Conservation (phyloP, 2,329 filamentous ascomycete species). For the Aphanocladium album region DNA sequence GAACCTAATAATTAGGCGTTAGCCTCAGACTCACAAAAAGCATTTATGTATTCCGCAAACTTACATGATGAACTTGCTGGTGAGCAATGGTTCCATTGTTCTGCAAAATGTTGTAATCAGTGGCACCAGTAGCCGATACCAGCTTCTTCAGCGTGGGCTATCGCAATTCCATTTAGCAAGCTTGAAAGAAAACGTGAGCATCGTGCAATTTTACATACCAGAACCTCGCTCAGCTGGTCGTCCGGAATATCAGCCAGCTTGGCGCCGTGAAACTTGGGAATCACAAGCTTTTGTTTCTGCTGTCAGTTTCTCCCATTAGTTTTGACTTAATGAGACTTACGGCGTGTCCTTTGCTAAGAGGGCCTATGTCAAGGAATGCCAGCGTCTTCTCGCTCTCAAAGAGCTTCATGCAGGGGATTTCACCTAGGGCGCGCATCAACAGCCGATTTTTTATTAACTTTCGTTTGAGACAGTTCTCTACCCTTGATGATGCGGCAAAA, state of each 20-base stretch:
- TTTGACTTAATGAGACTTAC: constrained; percentile 45
- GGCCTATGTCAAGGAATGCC: constrained; percentile 94
- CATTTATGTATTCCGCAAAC: constrained; percentile 24
- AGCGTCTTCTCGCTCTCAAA: constrained; percentile 90
- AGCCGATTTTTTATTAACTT: constrained; percentile 9
- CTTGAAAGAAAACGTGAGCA: neutral
- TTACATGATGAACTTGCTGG: constrained; percentile 86
- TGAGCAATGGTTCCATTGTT: constrained; percentile 93
- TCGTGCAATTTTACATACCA: constrained; percentile 48
- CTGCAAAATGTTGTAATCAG: constrained; percentile 89
- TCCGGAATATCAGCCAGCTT: constrained; percentile 93
- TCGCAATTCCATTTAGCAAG: neutral
- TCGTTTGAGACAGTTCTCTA: constrained; percentile 22
- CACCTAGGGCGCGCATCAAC: constrained; percentile 50
- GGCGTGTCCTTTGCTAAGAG: constrained; percentile 81
- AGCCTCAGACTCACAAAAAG: neutral
- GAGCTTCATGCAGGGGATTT: constrained; percentile 95
- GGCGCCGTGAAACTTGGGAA: constrained; percentile 89
- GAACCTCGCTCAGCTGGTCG: constrained; percentile 73
- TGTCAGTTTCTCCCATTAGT: neutral
- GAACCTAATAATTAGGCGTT: constrained; percentile 52
- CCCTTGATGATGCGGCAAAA: constrained; percentile 99
- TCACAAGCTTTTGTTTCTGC: constrained; percentile 73
- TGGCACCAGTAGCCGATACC: constrained; percentile 66
- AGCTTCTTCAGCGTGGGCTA: constrained; percentile 69